Evolutionary conservation across 352 stramenopile genomes (phyloP).

Genomic region (Peronospora tabacina): DNA sequence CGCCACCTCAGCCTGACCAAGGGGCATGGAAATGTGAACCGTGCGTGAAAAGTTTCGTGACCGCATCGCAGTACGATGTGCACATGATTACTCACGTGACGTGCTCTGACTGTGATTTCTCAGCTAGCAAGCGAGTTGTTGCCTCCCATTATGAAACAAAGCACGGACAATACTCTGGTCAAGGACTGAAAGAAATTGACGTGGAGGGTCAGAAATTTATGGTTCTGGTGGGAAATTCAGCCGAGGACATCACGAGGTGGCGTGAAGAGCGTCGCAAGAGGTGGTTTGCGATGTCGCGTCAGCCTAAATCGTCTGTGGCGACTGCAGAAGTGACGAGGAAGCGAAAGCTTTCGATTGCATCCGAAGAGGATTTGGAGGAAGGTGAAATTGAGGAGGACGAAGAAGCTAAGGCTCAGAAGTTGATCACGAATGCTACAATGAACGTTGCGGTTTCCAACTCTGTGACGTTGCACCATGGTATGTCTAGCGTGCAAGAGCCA

Average conservation of each 20-base stretch:
- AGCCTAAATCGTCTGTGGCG: conserved; percentile 13
- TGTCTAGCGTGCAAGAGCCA: conserved; percentile 11
- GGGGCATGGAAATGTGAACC: conserved; percentile 47
- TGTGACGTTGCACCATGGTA: not conserved
- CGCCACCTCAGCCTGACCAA: conserved; percentile 11
- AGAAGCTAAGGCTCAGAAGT: conserved; percentile 19
- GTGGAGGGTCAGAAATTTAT: conserved; percentile 84
- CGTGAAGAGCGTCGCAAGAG: conserved; percentile 65
- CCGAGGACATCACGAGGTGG: conserved; percentile 75
- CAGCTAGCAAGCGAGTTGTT: conserved; percentile 71
- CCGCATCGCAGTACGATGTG: conserved; percentile 62
- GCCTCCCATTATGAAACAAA: conserved; percentile 54
- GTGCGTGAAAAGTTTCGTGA: conserved; percentile 64
- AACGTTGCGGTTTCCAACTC: conserved; percentile 10
- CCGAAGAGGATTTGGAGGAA: conserved; percentile 50
- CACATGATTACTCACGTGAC: conserved; percentile 64
- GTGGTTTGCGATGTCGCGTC: conserved; percentile 36
- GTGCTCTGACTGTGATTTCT: conserved; percentile 64
- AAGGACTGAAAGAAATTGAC: conserved; percentile 76
- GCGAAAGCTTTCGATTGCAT: conserved; percentile 41
- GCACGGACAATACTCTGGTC: conserved; percentile 58
- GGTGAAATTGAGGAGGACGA: conserved; percentile 44
- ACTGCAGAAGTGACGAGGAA: conserved; percentile 20
- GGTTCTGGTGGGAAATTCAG: conserved; percentile 75
- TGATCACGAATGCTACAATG: conserved; percentile 4